Evolutionary conservation across 2,329 filamentous ascomycete genomes (phyloP).

Genomic region (Septoria petroselini): DNA sequence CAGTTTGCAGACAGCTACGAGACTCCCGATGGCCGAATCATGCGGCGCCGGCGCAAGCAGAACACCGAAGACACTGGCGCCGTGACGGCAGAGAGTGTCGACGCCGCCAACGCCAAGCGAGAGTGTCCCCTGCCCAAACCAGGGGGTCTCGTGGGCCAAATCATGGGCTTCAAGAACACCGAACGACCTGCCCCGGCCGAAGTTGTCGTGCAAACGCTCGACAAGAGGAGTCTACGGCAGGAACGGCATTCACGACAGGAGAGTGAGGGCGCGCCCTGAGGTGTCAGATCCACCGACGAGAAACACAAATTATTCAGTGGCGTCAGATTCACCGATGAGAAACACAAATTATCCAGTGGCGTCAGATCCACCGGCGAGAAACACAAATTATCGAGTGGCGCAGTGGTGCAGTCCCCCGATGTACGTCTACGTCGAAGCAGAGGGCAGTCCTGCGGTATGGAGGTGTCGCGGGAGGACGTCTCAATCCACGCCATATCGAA

Average conservation of each 20-base stretch:
- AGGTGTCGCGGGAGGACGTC: no score
- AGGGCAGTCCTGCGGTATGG: no score
- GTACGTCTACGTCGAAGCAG: no score
- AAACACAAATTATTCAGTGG: no score
- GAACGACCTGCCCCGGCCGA: constrained; percentile 27
- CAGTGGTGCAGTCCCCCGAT: no score
- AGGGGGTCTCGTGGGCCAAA: constrained; percentile 68
- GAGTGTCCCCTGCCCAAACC: constrained; percentile 95
- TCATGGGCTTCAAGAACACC: constrained; percentile 64
- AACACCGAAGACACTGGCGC: constrained; percentile 21
- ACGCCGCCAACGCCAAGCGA: constrained; percentile 40
- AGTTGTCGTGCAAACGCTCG: constrained; percentile 31
- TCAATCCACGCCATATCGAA: no score
- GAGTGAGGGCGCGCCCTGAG: background rate
- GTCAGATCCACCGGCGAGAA: no score
- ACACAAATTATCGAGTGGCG: no score
- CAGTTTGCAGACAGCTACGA: constrained; percentile 65
- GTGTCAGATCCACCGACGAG: no score
- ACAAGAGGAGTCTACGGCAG: constrained; percentile 15
- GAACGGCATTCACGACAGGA: background rate
- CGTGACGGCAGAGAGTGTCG: constrained; percentile 5
- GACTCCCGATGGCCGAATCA: constrained; percentile 32
- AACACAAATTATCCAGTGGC: no score
- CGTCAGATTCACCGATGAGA: no score
- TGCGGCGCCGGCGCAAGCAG: constrained; percentile 45